phyloP scores from a whole-genome alignment of 768 basidiomycete genomes.

The Amyloporia xantha region DNA sequence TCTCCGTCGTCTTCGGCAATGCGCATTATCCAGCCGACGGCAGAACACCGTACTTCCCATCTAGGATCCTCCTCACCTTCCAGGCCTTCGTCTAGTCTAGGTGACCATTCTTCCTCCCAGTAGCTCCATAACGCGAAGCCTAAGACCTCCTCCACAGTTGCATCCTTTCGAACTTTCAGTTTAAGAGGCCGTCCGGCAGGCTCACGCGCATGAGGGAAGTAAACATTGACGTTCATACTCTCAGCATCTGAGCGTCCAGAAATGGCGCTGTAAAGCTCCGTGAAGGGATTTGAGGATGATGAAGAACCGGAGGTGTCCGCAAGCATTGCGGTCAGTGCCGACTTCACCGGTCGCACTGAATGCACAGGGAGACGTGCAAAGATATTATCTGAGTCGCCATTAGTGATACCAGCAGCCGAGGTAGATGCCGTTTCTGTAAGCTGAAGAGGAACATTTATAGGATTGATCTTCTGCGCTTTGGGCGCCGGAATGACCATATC shows the following conservation, averaged over 20 bases:
- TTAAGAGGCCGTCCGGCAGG: constrained; percentile 59
- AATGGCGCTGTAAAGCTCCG: constrained; percentile 80
- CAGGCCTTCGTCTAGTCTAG: constrained; percentile 64
- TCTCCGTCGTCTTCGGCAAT: constrained; percentile 97
- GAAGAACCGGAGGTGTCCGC: constrained; percentile 53
- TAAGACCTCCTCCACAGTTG: constrained; percentile 92
- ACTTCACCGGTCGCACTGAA: constrained; percentile 40
- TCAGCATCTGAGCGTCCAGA: constrained; percentile 64
- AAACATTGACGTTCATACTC: constrained; percentile 64
- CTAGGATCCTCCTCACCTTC: constrained; percentile 56
- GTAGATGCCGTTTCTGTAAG: constrained; percentile 7
- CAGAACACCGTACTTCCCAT: constrained; percentile 52
- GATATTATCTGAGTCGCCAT: constrained; percentile 17
- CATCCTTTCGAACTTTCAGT: constrained; percentile 77
- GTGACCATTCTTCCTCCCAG: constrained; percentile 83
- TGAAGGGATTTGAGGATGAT: constrained; percentile 74
- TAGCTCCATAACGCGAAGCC: constrained; percentile 91
- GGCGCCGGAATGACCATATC: constrained; percentile 45
- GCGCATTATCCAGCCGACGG: constrained; percentile 86
- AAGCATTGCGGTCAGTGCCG: constrained; percentile 69
- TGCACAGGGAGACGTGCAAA: constrained; percentile 50
- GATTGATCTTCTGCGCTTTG: background rate
- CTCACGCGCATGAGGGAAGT: constrained; percentile 73
- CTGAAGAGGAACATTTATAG: background rate
- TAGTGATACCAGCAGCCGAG: constrained; percentile 11